phyloP scores from a whole-genome alignment of 768 basidiomycete genomes.

The Xanthoconium purpureum region DNA sequence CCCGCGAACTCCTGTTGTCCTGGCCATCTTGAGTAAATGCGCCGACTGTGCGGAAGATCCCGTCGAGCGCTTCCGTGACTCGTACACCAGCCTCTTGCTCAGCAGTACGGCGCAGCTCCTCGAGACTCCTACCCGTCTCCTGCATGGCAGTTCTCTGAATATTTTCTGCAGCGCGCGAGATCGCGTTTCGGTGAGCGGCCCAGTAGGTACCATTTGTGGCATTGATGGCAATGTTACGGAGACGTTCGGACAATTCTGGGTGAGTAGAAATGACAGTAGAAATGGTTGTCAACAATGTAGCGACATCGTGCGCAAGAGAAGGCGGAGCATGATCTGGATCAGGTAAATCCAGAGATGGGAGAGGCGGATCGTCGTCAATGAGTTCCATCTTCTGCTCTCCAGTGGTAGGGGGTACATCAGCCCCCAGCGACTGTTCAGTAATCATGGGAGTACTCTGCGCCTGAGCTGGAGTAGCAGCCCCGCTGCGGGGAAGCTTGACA shows the following conservation, averaged over 20 bases:
- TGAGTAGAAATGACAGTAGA: slow-evolving; percentile 56
- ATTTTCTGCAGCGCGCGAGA: slow-evolving; percentile 56
- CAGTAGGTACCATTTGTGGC: slow-evolving; percentile 67
- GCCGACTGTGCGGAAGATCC: slow-evolving; percentile 55
- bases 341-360: slow-evolving; percentile 43
- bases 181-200: slow-evolving; percentile 55
- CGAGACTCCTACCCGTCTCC: slow-evolving; percentile 38
- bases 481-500: slow-evolving; percentile 14
- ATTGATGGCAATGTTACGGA: slow-evolving; percentile 64
- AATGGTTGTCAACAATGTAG: slow-evolving; percentile 55
- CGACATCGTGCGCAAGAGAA: slow-evolving; percentile 63
- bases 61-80: slow-evolving; percentile 61
- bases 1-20: slow-evolving; percentile 3
- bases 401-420: slow-evolving; percentile 4
- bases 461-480: slow-evolving; percentile 32
- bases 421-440: slow-evolving; percentile 21
- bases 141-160: slow-evolving; percentile 46
- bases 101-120: slow-evolving; percentile 43
- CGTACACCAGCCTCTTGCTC: slow-evolving; percentile 66
- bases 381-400: slow-evolving; percentile 12
- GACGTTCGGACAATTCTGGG: slow-evolving; percentile 66
- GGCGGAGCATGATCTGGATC: slow-evolving; percentile 29
- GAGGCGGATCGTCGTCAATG: slow-evolving; percentile 44
- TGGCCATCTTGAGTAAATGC: slow-evolving; percentile 26
- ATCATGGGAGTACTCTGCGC: slow-evolving; percentile 42